Evolutionary conservation across 1,284 basidiomycete genomes (phyloP), one percentile per base, ranked within the genome.

Genomic region (Ustilago esculenta): DNA sequence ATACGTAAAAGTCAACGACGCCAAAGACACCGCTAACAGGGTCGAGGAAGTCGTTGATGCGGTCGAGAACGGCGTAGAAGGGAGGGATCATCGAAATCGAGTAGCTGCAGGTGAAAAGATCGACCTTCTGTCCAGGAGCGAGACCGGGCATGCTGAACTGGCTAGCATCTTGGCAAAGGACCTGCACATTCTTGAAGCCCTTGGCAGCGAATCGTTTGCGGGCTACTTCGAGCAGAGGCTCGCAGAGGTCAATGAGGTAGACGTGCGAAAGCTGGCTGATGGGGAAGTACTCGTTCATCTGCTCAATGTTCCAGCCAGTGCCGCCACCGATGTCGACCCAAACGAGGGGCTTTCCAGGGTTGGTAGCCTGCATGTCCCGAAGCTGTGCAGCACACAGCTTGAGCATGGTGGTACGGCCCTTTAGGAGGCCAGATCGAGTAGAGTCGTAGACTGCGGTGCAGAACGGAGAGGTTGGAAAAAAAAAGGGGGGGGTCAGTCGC

Each of bases 261-360:
- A 92, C 84, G 24, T 88, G 72, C 10, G 76, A 76, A 20, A 80
- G 68, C 57, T 78, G 57, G 35, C 58, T 56, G 33, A 81, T 64
- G 14, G 89, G 87, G 55, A 90, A 85, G 80, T 87, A 87, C 73
- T 87, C 86, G 82, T 90, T 85, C 90, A 91, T 92, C 67, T 88
- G 85, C 82, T 92, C 91, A 70, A 92, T 89, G 82, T 92, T 92
- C 85, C 90, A 89, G 12, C 90, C 88, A 10, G 90, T 92, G 30
- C 90, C 91, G 24, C 90, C 91, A 9, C 90, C 91, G 53, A 92
- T 88, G 80, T 92, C 91, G 27, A 92, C 86, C 91, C 91, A 92
- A 27, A 92, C 86, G 10, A 90, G 84, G 24, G 85, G 84, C 73
- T 86, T 85, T 0, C 82, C 73, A 0, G 85, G 85, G 20, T 84